A percentile compares a stretch with the other conserved stretches of the same genome.
Evolutionary conservation across 2,329 filamentous ascomycete species (phyloP).

Genomic region (Clonostachys chloroleuca): DNA sequence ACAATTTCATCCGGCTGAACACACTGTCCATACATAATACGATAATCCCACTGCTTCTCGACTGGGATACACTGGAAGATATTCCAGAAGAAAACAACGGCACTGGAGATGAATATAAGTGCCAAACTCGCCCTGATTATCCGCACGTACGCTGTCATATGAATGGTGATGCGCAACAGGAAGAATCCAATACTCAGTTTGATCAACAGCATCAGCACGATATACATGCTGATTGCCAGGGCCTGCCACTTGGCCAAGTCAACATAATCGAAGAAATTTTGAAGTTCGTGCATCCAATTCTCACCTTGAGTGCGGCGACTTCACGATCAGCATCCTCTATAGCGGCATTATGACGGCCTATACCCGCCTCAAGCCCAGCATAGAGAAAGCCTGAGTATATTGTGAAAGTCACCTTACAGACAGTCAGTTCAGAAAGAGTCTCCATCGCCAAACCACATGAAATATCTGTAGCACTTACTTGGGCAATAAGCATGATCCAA

Average conservation of each 20-base stretch:
- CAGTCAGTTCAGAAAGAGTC: neutral
- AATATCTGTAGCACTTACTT: conserved; percentile 23
- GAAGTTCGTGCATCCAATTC: conserved; percentile 2
- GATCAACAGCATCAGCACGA: conserved; percentile 51
- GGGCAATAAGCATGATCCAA: conserved; percentile 46
- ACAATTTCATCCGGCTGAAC: conserved; percentile 38
- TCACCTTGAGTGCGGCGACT: conserved; percentile 40
- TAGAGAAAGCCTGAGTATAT: conserved; percentile 1
- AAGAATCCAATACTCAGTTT: conserved; percentile 52
- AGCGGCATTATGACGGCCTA: conserved; percentile 42
- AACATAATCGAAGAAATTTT: neutral
- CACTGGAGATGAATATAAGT: conserved; percentile 39
- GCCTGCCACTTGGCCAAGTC: conserved; percentile 38
- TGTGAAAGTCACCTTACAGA: conserved; percentile 2
- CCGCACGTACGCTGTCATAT: conserved; percentile 37
- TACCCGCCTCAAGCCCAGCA: conserved; percentile 31
- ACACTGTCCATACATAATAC: conserved; percentile 34
- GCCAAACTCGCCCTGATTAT: conserved; percentile 39
- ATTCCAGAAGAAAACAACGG: conserved; percentile 46
- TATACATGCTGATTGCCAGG: conserved; percentile 42
- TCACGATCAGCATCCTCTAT: conserved; percentile 29
- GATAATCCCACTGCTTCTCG: conserved; percentile 47
- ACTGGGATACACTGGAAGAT: conserved; percentile 46
- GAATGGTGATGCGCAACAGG: conserved; percentile 40
- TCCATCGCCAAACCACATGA: neutral